Evolutionary conservation across 2,329 filamentous ascomycete genomes (phyloP), one percentile per base, ranked within the genome.

Genomic region (Trematosphaeria pertusa): DNA sequence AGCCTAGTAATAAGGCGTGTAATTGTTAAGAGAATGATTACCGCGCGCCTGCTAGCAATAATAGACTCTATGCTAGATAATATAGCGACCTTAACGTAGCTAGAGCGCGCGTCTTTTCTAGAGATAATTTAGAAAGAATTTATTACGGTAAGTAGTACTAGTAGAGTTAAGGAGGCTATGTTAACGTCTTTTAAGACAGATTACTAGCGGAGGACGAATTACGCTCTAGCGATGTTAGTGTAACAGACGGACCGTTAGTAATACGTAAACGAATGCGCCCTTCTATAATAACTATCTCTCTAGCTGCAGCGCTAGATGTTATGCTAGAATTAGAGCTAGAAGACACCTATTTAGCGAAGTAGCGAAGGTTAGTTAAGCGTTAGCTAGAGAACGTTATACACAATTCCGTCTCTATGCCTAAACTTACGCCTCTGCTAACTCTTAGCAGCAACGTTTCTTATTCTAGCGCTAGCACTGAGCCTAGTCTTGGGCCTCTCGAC

Each of bases 91-190:
- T 48, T 26, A 17, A 44, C 17, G 47, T 18, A 39, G 36, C 30
- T 42, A 36, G 30, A 12, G 30, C 33, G 41, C 30, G 33, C 36
- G 36, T 42, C 40, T 43, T 56, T 50, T 47, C 50, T 19, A 34
- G 15, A 42, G 31, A 46, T n/a, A 26, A 40, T 22, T 35, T 43
- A 17, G 14, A 50, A 34, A 9, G 26, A 39, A 24, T 46, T 42
- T 40, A 31, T 41, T 7, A 46, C 50, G 19, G 50, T 56, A 11
- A 54, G 52, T 56, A 48, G 32, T 22, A 26, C 40, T 42, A 52
- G 42, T 15, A 42, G 26, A 15, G 22, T 44, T 36, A 37, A 37
- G 43, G 15, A 39, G 5, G 26, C 20, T 19, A 36, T 52, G 8
- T 42, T 51, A 14, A 41, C 4, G 17, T 31, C 37, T 20, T 46